Conservation (phyloP, 805 yeast genomes). For the Metschnikowia koreensis region DNA sequence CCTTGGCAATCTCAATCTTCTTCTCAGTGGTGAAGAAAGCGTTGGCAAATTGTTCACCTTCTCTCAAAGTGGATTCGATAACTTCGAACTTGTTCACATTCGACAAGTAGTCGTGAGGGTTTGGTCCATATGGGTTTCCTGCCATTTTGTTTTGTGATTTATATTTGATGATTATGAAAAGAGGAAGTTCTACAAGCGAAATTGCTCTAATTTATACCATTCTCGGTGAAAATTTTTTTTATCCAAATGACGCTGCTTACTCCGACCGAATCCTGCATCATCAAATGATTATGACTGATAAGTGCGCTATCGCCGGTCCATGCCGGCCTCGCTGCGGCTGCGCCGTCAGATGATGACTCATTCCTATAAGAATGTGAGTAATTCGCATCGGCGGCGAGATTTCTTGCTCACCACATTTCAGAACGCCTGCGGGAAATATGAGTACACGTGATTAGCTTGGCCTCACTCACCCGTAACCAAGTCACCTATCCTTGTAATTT, state of each 20-base stretch:
- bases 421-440: background rate
- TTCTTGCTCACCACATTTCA: background rate
- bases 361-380: constrained; percentile 11
- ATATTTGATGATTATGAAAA: background rate
- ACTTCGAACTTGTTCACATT: constrained; percentile 53
- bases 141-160: constrained; percentile 15
- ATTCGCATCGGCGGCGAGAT: constrained; percentile 8
- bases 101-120: constrained; percentile 56
- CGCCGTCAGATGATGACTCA: constrained; percentile 19
- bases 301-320: constrained; percentile 14
- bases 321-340: constrained; percentile 11
- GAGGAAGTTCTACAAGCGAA: background rate
- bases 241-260: constrained; percentile 10
- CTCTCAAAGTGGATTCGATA: constrained; percentile 59
- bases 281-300: constrained; percentile 17
- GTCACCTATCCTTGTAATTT: too few species aligned
- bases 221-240: constrained; percentile 16
- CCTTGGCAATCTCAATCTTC: constrained; percentile 58
- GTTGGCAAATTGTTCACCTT: constrained; percentile 63
- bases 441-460: background rate
- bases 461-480: too few species aligned
- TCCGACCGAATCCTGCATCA: constrained; percentile 16
- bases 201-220: constrained; percentile 11
- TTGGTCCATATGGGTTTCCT: constrained; percentile 55
- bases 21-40: constrained; percentile 58